Percentiles rank a stretch among this genome's conserved stretches.
Evolutionary conservation across 2,329 filamentous ascomycete species (phyloP).

Genomic region (Helminthosporium solani): DNA sequence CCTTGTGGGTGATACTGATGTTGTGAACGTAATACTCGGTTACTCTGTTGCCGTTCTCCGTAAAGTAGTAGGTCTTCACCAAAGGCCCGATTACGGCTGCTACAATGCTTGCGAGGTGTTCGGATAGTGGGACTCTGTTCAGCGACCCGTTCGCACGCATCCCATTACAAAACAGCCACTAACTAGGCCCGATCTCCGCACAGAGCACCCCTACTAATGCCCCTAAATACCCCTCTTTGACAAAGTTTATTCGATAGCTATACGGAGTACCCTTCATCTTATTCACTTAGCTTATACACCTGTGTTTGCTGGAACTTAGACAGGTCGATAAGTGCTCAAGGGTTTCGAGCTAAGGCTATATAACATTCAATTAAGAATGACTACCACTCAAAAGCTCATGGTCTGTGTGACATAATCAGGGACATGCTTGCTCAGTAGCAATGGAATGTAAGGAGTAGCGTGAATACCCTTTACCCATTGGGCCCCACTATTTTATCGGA

Average conservation of each 20-base stretch:
- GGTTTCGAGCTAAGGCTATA: constrained; percentile 7
- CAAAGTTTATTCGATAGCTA: not conserved
- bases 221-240: not conserved
- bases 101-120: too few species aligned
- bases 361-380: constrained; percentile 16
- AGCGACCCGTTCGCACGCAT: too few species aligned
- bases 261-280: not conserved
- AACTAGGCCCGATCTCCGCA: not conserved
- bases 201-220: not conserved
- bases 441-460: too few species aligned
- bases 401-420: constrained; percentile 7
- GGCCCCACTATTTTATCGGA: constrained; percentile 2
- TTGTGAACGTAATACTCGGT: too few species aligned
- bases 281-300: not conserved
- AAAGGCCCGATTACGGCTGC: too few species aligned
- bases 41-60: too few species aligned
- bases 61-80: too few species aligned
- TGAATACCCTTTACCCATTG: too few species aligned
- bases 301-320: not conserved
- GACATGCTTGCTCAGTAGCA: not conserved
- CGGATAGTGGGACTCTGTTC: too few species aligned
- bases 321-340: constrained; percentile 4
- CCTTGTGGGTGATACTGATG: too few species aligned
- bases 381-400: constrained; percentile 16
- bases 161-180: too few species aligned